Conservation (phyloP, 176 grass and related monocot species). For the Juncus effusus region DNA sequence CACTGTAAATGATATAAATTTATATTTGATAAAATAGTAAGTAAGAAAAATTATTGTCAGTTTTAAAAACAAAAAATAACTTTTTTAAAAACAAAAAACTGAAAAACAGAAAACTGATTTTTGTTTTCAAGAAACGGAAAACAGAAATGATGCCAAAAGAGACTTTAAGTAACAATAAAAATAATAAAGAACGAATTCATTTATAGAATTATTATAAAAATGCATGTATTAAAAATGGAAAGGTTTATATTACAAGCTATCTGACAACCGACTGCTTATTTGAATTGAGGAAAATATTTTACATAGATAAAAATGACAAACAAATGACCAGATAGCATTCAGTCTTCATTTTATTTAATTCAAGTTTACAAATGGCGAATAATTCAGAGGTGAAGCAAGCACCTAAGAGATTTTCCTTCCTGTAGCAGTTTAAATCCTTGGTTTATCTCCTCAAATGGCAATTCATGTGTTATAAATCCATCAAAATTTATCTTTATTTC, state of each 20-base stretch:
- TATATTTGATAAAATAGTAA: too few relatives aligned
- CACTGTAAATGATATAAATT: too few relatives aligned
- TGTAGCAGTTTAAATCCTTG: slow-evolving; percentile 57
- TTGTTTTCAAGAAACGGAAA: too few relatives aligned
- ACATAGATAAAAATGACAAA: background rate
- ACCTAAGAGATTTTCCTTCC: slow-evolving; percentile 71
- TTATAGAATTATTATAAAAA: too few relatives aligned
- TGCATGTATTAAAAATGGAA: background rate
- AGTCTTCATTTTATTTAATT: background rate
- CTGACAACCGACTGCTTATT: background rate
- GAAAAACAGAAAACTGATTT: too few relatives aligned
- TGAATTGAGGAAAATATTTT: background rate
- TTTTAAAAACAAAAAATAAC: too few relatives aligned
- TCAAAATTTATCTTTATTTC: slow-evolving; percentile 65
- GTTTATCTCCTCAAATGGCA: slow-evolving; percentile 80
- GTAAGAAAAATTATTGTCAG: too few relatives aligned
- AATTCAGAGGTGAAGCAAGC: slow-evolving; percentile 51
- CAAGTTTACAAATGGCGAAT: background rate
- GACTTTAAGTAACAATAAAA: too few relatives aligned
- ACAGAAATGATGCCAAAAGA: too few relatives aligned
- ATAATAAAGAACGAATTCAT: too few relatives aligned
- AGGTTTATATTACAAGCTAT: slow-evolving; percentile 6
- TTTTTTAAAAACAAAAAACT: too few relatives aligned
- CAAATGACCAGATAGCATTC: background rate
- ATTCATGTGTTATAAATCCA: slow-evolving; percentile 82